phyloP scores from a whole-genome alignment of 805 yeast species.

The Metschnikowia amazonensis region DNA sequence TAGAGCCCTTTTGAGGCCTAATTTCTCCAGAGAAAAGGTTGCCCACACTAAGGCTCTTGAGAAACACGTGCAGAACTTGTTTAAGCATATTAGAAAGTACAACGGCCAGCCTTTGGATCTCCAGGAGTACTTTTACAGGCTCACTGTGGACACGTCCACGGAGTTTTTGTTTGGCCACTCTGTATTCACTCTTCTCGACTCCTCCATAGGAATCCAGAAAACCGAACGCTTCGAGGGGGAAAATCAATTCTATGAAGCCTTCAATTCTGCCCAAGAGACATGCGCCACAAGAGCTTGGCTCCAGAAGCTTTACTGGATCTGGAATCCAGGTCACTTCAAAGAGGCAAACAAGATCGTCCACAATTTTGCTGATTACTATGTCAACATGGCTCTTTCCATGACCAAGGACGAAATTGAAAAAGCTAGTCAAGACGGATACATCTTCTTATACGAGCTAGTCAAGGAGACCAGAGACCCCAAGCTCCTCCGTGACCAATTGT shows the following conservation, averaged over 20 bases:
- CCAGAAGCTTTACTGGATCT: slow-evolving; percentile 10
- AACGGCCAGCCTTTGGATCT: slow-evolving; percentile 13
- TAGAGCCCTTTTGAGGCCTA: slow-evolving; percentile 37
- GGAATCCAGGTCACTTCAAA: slow-evolving; percentile 9
- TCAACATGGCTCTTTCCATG: slow-evolving; percentile 9
- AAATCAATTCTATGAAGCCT: slow-evolving; percentile 10
- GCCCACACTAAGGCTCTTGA: slow-evolving; percentile 34
- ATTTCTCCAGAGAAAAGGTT: slow-evolving; percentile 36
- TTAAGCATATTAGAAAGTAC: slow-evolving; percentile 19
- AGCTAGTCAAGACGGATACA: slow-evolving; percentile 6
- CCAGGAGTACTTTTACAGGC: slow-evolving; percentile 14
- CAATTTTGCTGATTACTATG: slow-evolving; percentile 9
- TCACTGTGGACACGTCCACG: slow-evolving; percentile 17
- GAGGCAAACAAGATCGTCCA: slow-evolving; percentile 8
- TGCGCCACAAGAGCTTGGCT: slow-evolving; percentile 7
- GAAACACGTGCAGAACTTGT: slow-evolving; percentile 27
- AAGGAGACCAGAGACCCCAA: slow-evolving; percentile 14
- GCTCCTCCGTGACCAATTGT: slow-evolving; percentile 14
- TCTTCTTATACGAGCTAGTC: slow-evolving; percentile 13
- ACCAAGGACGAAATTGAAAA: slow-evolving; percentile 9
- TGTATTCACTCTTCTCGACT: slow-evolving; percentile 4
- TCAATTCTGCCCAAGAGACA: slow-evolving; percentile 11
- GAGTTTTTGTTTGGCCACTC: slow-evolving; percentile 18
- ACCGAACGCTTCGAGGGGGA: slow-evolving; percentile 13
- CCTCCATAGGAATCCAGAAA: slow-evolving; percentile 3